Evolutionary conservation across 495 filamentous ascomycete genomes (phyloP), one percentile per base, ranked within the genome.

Genomic region (Hypoxylon subgilvum): DNA sequence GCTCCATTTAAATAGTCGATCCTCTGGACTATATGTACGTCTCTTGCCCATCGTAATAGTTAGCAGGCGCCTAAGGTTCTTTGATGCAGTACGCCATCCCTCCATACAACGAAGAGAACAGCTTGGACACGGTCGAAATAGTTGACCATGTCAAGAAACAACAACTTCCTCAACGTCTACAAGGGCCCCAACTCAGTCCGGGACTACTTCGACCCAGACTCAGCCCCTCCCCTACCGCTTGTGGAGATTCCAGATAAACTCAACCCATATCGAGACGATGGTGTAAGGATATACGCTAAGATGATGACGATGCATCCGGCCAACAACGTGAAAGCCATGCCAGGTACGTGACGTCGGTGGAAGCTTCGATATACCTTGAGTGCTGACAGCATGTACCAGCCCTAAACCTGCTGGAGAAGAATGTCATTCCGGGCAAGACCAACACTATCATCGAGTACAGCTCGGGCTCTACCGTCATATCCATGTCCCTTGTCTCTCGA

Each of bases 291-390:
- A 43, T 86, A 83, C 60, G 83, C 83, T 10, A 86, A 86, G 70
- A 79, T 86, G 80, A 77, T 86, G 75, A 84, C 80, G 13, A 76
- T 78, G 71, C 78, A 83, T 52, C 84, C 84, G 13, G 82, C 83
- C 28, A 82, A 86, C 48, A 86, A 86, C 58, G 84, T 86, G 62
- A 86, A 86, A 52, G 79, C 80, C 3, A 74, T 86, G 66, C 83
- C 84, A 63, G 84, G 82, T 83, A 74, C 7, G 73, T 60, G 18
- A 10, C 10, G 13, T 41, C n/a, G 8, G 9, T 28, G 16, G 3
- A 13, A 46, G 21, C 8, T 12, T 9, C 14, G 16, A 38, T 17
- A 38, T 35, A 12, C 4, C 18, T 31, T 2, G 10, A 4, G 18
- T 41, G 18, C 27, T 62, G 39, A 65, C 36, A 13, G 12, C 10